Evolutionary conservation across 2,329 filamentous ascomycete species (phyloP).

Genomic region (Colletotrichum magnum): DNA sequence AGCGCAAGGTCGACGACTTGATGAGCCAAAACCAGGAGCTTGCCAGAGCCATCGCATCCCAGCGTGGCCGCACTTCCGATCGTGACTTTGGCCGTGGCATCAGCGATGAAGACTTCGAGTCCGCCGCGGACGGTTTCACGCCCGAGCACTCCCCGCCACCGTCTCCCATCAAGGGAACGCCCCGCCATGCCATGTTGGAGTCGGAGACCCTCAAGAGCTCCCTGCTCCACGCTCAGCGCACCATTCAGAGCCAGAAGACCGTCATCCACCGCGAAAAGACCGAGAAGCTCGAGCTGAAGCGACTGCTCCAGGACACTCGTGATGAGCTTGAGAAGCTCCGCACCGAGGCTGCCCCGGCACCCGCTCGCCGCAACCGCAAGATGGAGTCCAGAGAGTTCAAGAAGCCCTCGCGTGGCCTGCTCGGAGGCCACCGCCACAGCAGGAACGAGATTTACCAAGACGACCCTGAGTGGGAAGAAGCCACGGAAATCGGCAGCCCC

Average conservation of each 20-base stretch:
- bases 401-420: slow-evolving; percentile 76
- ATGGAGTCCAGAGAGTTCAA: slow-evolving; percentile 78
- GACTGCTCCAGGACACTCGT: slow-evolving; percentile 93
- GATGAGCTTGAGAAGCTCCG: slow-evolving; percentile 88
- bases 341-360: slow-evolving; percentile 61
- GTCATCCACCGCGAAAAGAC: slow-evolving; percentile 98
- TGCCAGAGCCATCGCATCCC: slow-evolving; percentile 84
- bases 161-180: slow-evolving; percentile 92
- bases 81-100: slow-evolving; percentile 71
- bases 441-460: slow-evolving; percentile 85
- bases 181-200: slow-evolving; percentile 91
- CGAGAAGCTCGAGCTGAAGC: slow-evolving; percentile 95
- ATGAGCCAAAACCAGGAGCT: slow-evolving; percentile 92
- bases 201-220: slow-evolving; percentile 96
- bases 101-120: slow-evolving; percentile 75
- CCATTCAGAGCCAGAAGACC: slow-evolving; percentile 95
- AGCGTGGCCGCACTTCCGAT: slow-evolving; percentile 77
- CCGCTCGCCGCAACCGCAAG: slow-evolving; percentile 75
- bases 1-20: slow-evolving; percentile 90
- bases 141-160: slow-evolving; percentile 92
- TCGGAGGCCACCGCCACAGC: slow-evolving; percentile 81
- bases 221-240: slow-evolving; percentile 92
- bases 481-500: slow-evolving; percentile 67
- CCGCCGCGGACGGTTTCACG: slow-evolving; percentile 77
- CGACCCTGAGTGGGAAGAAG: slow-evolving; percentile 92